Percentiles rank a stretch among this genome's conserved stretches.
These are phyloP conservation scores for Claviceps sp. DNA, from an alignment of 2,329 filamentous ascomycete genomes.

Conservation along the genomic window DNA sequence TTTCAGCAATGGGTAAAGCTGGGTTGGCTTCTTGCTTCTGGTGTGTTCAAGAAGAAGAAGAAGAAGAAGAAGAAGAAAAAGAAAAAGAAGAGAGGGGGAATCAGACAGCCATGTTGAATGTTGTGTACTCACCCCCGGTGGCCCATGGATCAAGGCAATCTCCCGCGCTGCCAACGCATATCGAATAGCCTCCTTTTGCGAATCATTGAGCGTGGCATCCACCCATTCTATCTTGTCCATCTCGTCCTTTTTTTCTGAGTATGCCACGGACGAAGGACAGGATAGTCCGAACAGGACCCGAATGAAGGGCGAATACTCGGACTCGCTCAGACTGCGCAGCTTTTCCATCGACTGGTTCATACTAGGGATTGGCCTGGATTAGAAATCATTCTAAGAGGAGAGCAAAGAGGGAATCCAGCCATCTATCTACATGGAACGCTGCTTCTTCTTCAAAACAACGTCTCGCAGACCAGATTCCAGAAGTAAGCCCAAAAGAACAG, in stretches of 20 bases:
- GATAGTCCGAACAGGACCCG: conserved; percentile 49
- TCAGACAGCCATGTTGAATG: background rate
- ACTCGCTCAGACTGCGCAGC: conserved; percentile 42
- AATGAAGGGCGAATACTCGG: conserved; percentile 46
- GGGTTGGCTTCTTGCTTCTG: background rate
- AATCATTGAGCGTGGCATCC: conserved; percentile 48
- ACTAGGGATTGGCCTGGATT: conserved; percentile 17
- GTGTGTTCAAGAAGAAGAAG: background rate
- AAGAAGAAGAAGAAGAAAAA: background rate
- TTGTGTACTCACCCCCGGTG: conserved; percentile 53
- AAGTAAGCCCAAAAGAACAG: background rate
- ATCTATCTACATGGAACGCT: no score
- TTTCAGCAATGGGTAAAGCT: no score
- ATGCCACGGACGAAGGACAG: conserved; percentile 34
- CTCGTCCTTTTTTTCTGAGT: conserved; percentile 29
- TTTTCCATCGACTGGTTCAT: conserved; percentile 52
- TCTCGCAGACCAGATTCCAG: no score
- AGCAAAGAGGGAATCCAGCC: background rate
- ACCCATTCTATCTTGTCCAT: conserved; percentile 42
- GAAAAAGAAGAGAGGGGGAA: background rate
- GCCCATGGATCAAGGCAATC: conserved; percentile 83
- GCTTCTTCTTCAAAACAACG: no score
- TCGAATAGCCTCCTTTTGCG: conserved; percentile 55
- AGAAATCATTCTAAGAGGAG: background rate
- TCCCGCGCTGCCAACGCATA: conserved; percentile 76